Evolutionary conservation across 2,329 filamentous ascomycete species (phyloP), one percentile per base, ranked within the genome.

Genomic region (Sclerotinia minor): DNA sequence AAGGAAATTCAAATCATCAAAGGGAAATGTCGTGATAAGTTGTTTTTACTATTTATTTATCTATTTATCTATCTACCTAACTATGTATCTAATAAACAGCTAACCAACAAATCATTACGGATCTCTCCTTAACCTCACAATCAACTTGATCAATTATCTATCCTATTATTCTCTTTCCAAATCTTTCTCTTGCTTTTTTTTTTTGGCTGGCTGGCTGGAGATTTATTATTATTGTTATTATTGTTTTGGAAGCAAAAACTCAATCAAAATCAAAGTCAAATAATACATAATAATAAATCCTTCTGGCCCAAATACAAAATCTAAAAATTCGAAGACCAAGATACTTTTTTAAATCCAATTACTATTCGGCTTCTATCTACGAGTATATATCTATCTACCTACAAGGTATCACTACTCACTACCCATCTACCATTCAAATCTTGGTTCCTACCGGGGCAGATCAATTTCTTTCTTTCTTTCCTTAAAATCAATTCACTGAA

Each of bases 61-160:
- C 52, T 35, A 4, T 54, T 54, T 0, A 54, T 54, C 35, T 26
- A 24, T 26, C 55, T 44, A 44, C 44, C 35, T 35, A 9, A 9
- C 35, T 35, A 35, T 35, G 7, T 35, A n/a, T n/a, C n/a, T n/a
- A n/a, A n/a, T n/a, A 35, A 35, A 35, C 35, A 35, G 35, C 35
- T 35, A 35, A 35, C 38, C 17, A 59, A 45, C 55, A 59, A 59
- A 59, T 54, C n/a, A 52, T 45, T n/a, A 21, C 55, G 55, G 38
- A 59, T 26, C 38, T 58, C 55, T 58, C 55, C 38, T 54, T 35
- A n/a, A 35, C 19, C 52, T 54, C 29, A 54, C 52, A 13, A 54
- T 17, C 9, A 35, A 35, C 32, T 35, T 21, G 5, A 35, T 55
- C n/a, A 38, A 55, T n/a, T 29, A 3, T 41, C 13, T 29, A 3